Conservation (phyloP, 169 alveolate species). For the Plasmodium chabaudi region DNA sequence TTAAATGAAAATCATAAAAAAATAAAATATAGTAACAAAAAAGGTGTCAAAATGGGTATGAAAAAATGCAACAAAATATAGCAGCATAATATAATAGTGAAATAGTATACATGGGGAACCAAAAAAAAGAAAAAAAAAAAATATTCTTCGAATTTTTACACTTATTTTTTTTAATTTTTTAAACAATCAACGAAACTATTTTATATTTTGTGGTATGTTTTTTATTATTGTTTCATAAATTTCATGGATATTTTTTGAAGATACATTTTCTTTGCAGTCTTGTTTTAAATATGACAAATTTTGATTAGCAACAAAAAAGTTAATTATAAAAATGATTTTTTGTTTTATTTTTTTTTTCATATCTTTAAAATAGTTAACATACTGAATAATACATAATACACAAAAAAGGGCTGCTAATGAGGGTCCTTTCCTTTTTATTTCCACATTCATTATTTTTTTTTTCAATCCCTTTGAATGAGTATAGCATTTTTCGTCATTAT, state of each 20-base stretch:
- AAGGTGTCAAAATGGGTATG: too few relatives aligned
- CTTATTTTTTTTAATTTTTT: too few relatives aligned
- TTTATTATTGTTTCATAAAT: slow-evolving; percentile 56
- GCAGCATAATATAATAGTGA: too few relatives aligned
- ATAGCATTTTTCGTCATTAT: not conserved
- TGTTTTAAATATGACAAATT: slow-evolving; percentile 23
- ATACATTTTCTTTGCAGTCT: not conserved
- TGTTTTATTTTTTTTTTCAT: slow-evolving; percentile 24
- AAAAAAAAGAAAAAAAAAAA: too few relatives aligned
- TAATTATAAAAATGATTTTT: slow-evolving; percentile 36
- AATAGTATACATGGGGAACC: too few relatives aligned
- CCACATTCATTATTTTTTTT: not conserved
- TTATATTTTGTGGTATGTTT: slow-evolving; percentile 37
- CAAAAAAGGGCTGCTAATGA: slow-evolving; percentile 34
- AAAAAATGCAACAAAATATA: too few relatives aligned
- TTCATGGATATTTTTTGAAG: slow-evolving; percentile 43
- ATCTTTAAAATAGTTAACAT: slow-evolving; percentile 46
- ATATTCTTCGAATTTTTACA: too few relatives aligned
- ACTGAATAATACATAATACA: slow-evolving; percentile 63
- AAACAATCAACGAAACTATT: slow-evolving; percentile 9
- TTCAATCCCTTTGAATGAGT: not conserved
- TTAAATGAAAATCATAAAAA: too few relatives aligned
- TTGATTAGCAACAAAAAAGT: slow-evolving; percentile 26
- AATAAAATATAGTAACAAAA: too few relatives aligned
- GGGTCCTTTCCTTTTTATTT: not conserved